These are phyloP conservation scores for Blastobotrys parvus DNA, from an alignment of 805 yeast species.

Conservation along the genomic window DNA sequence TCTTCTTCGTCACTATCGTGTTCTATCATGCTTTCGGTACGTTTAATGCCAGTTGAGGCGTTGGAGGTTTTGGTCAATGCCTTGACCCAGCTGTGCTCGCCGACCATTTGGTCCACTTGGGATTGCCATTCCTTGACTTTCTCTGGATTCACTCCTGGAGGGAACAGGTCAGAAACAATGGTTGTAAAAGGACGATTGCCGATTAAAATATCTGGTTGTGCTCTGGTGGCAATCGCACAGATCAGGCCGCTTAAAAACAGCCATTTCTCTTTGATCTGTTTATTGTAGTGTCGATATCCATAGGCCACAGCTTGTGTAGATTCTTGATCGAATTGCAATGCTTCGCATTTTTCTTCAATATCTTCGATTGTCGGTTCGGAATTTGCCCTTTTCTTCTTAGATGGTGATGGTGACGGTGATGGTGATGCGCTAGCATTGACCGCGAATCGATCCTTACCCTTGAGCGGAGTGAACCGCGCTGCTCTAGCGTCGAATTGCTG, in stretches of 20 bases:
- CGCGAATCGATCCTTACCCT: conserved; percentile 2
- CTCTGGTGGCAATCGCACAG: conserved; percentile 21
- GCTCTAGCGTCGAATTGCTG: background rate
- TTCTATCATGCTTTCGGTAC: background rate
- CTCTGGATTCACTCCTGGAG: conserved; percentile 9
- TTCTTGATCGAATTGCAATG: conserved; percentile 13
- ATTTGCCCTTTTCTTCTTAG: conserved; percentile 11
- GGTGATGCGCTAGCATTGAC: conserved; percentile 1
- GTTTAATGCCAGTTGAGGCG: no score
- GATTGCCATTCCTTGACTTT: conserved; percentile 26
- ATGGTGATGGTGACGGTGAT: conserved; percentile 10
- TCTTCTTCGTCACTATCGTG: background rate
- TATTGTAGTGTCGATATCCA: conserved; percentile 23
- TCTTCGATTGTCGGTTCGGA: conserved; percentile 18
- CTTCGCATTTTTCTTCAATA: conserved; percentile 12
- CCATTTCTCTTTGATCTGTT: conserved; percentile 29
- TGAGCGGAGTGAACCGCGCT: conserved; percentile 3
- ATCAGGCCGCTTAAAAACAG: conserved; percentile 27
- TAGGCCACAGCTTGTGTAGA: conserved; percentile 19
- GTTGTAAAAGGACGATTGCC: conserved; percentile 7
- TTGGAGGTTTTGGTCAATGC: conserved; percentile 21
- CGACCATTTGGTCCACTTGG: conserved; percentile 27
- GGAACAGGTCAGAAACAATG: conserved; percentile 4
- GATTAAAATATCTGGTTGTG: conserved; percentile 22
- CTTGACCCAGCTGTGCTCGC: conserved; percentile 28